Evolutionary conservation across 1,139 yeast genomes (phyloP), one percentile per base, ranked within the genome.

Genomic region (Meyerozyma smithsonii): DNA sequence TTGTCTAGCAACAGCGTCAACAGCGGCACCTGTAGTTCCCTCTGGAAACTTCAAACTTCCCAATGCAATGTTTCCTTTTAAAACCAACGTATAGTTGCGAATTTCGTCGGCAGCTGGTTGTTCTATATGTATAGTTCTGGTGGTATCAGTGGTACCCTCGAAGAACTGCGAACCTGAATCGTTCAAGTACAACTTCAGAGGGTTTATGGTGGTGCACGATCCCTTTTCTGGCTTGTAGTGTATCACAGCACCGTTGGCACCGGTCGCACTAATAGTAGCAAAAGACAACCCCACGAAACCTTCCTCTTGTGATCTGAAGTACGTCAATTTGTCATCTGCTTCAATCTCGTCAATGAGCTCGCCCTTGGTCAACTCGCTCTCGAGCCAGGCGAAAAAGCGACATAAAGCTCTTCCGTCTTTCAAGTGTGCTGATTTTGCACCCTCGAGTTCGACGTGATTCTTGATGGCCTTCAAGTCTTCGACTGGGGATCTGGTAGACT

Each of bases 141-240:
- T 92, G 12, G 92, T 86, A 61, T 92, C 98, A 1, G 98, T 92
- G 1, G 98, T 92, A 26, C 98, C 99, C 47, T 90, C 97, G 38
- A 82, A 65, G 56, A 84, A 94, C 58, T 94, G 99, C 2, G 95
- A 84, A 5, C 99, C 98, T 3, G 96, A 81, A 61, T 94, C 99
- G 55, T 88, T 79, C 45, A 94, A 70, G 58, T 90, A 92, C 20
- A 89, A 76, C 55, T 87, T 84, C 37, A 76, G 66, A 14, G 90
- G 89, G 51, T 87, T 81, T 42, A 94, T 83, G 51, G 79, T 69
- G 3, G 85, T 64, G 44, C 86, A 80, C 24, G 75, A 67, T 24
- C 75, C 83, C 40, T 60, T 57, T 6, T 54, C 50, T n/a, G 96
- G 98, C 15, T 85, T 68, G 61, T 94, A 94, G 61, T 94, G 99